Evolutionary conservation across 2,329 filamentous ascomycete species (phyloP), one percentile per base, ranked within the genome.

Genomic region (Monosporascus sp.): DNA sequence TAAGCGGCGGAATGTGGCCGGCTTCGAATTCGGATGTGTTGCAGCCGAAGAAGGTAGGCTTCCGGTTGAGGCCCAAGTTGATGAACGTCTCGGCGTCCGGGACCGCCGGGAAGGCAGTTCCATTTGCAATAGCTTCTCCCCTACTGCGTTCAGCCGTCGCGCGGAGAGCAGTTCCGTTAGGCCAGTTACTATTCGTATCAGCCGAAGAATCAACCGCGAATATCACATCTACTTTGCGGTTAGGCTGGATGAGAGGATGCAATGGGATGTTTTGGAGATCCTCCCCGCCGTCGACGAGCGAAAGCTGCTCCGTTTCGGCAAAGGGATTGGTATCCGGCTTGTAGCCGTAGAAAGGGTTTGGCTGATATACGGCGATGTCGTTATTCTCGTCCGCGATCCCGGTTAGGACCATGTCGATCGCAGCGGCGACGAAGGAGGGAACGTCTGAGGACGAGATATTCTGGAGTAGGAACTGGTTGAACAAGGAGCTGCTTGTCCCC

Each of bases 401-500:
- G 0, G 65, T 54, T 3, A 92, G 73, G 7, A 91, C 66, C 20
- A 69, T 59, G 3, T 68, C 65, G 15, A 89, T 61, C 20, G 79
- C 76, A 5, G 73, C 62, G 49, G 78, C 74, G 38, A 90, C 69
- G 37, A 78, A 69, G 1, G 73, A 66, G 2, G 77, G 77, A 1
- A 79, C 65, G 25, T 72, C 69, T 9, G 68, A 63, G 6, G 67
- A 62, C 37, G 67, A 68, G 58, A 89, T 80, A 52, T 93, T 74
- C 11, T 82, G 71, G 3, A 91, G 75, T 18, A 96, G 71, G 62
- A 89, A 81, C 62, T 84, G 76, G 72, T 96, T 96, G 78, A 96
- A 96, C 2, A 96, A 77, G 0, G 88, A 87, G 1, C 86, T 90
- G 22, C 87, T 90, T 0, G 91, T 96, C 49, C 91, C 91, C 83